Conservation (phyloP, 2,329 filamentous ascomycete species). For the Fusarium verrucosum region DNA sequence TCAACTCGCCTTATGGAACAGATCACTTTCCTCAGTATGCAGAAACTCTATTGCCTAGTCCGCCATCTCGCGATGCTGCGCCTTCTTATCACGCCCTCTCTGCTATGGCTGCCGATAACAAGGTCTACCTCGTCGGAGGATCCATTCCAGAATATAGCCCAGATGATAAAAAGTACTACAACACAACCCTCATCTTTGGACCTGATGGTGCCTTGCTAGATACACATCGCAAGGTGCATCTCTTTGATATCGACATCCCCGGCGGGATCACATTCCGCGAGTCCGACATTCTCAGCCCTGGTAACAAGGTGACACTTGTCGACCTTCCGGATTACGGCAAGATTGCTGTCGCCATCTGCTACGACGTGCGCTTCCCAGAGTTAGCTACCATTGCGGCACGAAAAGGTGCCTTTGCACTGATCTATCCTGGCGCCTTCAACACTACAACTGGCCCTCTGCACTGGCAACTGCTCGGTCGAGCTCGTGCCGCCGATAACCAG, state of each 20-base stretch:
- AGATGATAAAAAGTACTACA: conserved; percentile 76
- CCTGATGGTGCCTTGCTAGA: conserved; percentile 83
- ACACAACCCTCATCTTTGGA: conserved; percentile 86
- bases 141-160: conserved; percentile 85
- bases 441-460: conserved; percentile 90
- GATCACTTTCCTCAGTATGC: conserved; percentile 91
- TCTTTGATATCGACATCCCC: conserved; percentile 98
- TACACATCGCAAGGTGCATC: conserved; percentile 90
- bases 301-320: conserved; percentile 84
- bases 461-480: conserved; percentile 85
- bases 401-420: conserved; percentile 82
- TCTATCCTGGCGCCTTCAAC: conserved; percentile 99
- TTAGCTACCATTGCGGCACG: conserved; percentile 88
- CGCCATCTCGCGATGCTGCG: conserved; percentile 73
- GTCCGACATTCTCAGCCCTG: conserved; percentile 86
- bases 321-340: conserved; percentile 89
- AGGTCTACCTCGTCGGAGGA: conserved; percentile 85
- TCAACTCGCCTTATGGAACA: conserved; percentile 97
- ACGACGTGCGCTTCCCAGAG: conserved; percentile 97
- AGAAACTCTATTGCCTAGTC: conserved; percentile 82
- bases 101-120: conserved; percentile 79
- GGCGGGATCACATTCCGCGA: conserved; percentile 93
- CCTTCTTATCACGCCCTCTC: conserved; percentile 89
- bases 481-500: conserved; percentile 92
- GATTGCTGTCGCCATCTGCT: conserved; percentile 92